Evolutionary conservation across 345 rosid genomes (phyloP), one percentile per base, ranked within the genome.

Genomic region (Eucalyptus cladocalyx): DNA sequence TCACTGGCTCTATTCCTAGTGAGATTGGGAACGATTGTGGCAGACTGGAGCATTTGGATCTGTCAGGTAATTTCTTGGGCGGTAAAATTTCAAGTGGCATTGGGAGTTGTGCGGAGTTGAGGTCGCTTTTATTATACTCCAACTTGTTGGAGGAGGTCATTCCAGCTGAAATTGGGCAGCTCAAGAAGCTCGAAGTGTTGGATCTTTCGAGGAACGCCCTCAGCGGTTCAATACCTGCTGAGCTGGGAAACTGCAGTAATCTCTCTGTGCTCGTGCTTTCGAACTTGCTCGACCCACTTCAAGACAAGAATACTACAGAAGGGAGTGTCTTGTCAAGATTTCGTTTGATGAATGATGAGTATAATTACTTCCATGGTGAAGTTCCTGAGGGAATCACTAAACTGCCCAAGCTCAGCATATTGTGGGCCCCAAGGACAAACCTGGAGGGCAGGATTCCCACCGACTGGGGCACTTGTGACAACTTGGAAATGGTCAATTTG

Each of bases 371-470:
- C 86, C 96, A 96, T 91, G 99, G 99, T 40, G 95, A 90, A 76
- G 90, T 97, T 86, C 97, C 98, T 1, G 92, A 50, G 81, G 95
- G 90, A 80, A 92, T 97, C 89, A 87, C 95, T 76, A 92, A 88
- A 86, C 97, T 97, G 91, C 96, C 96, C 2, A 95, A 93, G 86
- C 93, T 97, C 89, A 93, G 92, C 93, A 93, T 97, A 87, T 90
- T 97, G 93, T 97, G 99, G 99, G 97, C 95, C 40, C 99, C 99
- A 28, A 92, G 96, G 91, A 95, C 96, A 89, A 95, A 93, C 6
- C 91, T 97, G 30, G 96, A 94, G 90, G 99, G 97, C 87, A 89
- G 88, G 24, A 90, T 96, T 88, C 96, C 95, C 3, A 91, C 91
- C 45, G 92, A 93, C 90, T 96, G 99, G 99, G 98, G 95, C 90